Conservation (phyloP, 1,139 yeast genomes). For the Saccharomycopsis hybrid region DNA sequence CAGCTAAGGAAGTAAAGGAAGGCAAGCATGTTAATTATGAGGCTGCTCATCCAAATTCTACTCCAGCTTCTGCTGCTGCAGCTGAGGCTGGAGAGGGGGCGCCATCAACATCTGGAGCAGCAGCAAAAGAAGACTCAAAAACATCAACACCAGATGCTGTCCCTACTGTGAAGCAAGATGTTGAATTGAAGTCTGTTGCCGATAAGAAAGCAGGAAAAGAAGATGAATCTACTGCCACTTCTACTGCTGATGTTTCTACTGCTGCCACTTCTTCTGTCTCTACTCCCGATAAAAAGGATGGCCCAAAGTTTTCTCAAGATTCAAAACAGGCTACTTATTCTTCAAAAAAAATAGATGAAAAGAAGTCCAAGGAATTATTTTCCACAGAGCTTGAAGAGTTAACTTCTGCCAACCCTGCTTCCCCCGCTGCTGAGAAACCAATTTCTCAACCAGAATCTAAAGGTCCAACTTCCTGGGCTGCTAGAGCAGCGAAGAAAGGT, state of each 20-base stretch:
- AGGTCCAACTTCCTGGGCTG: conserved; percentile 10
- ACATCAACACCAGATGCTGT: neutral
- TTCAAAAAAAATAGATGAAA: no score
- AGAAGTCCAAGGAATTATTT: conserved; percentile 1
- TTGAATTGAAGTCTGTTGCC: no score
- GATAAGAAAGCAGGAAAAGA: neutral
- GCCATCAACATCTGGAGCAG: no score
- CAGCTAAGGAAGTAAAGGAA: no score
- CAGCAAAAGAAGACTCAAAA: no score
- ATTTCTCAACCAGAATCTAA: neutral
- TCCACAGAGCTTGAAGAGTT: neutral
- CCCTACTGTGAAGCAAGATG: no score
- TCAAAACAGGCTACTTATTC: neutral
- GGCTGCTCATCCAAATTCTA: no score
- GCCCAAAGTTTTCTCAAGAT: neutral
- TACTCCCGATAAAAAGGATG: conserved; percentile 45
- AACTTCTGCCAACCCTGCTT: neutral
- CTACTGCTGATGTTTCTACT: conserved; percentile 4
- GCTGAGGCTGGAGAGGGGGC: no score
- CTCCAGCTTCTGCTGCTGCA: no score
- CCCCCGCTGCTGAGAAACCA: neutral
- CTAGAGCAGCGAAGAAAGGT: conserved; percentile 13
- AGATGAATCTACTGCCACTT: conserved; percentile 21
- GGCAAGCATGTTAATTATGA: no score
- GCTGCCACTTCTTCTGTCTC: conserved; percentile 25